Conservation (phyloP, 495 filamentous ascomycete genomes). For the Sabuloglossum arenarium region DNA sequence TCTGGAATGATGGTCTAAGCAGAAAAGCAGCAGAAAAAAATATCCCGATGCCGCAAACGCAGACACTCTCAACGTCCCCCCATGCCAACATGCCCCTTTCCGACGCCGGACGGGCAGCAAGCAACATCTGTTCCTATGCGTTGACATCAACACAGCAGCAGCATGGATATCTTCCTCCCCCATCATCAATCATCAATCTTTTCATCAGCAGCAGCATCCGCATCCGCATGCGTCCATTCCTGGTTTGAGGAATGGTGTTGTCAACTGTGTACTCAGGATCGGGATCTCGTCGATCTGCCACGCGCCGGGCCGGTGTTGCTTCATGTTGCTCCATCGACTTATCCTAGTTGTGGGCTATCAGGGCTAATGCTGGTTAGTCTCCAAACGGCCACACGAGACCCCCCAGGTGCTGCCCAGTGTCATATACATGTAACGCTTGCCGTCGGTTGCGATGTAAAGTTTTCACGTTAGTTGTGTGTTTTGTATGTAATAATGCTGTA, state of each 20-base stretch:
- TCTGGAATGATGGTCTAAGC: not conserved
- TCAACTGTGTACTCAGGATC: not conserved
- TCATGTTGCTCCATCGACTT: not conserved
- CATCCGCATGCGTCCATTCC: not conserved
- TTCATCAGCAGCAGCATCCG: not conserved
- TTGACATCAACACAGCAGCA: too few species aligned
- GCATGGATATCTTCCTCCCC: too few species aligned
- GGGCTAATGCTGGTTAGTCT: not conserved
- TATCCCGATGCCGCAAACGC: constrained; percentile 2
- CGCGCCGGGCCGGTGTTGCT: constrained; percentile 1
- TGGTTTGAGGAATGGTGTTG: not conserved
- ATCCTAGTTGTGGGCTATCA: too few species aligned
- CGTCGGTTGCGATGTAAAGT: not conserved
- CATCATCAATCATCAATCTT: too few species aligned
- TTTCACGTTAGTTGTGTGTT: not conserved
- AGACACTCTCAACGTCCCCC: not conserved
- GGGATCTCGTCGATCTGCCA: constrained; percentile 3
- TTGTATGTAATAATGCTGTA: not conserved
- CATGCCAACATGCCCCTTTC: not conserved
- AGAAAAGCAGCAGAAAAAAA: too few species aligned
- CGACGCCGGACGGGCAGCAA: not conserved
- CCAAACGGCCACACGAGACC: not conserved
- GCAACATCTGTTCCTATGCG: too few species aligned
- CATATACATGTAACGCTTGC: not conserved
- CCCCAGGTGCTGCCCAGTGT: not conserved